Conservation (phyloP, 768 basidiomycete species). For the Exidia glandulosa region DNA sequence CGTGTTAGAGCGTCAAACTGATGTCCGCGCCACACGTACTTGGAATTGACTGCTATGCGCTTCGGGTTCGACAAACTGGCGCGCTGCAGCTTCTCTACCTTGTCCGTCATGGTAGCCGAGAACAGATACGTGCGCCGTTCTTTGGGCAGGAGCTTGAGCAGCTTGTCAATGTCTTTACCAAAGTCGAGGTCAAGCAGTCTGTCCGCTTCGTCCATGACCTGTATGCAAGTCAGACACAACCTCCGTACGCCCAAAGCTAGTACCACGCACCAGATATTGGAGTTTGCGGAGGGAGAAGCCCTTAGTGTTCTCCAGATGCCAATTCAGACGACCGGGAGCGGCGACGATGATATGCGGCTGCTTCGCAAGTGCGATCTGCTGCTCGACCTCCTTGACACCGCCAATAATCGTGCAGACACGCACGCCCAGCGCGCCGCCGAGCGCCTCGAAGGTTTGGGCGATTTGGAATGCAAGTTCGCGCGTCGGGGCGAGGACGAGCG, state of each 20-base stretch:
- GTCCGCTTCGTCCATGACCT: conserved; percentile 98
- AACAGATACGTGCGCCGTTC: conserved; percentile 91
- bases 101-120: conserved; percentile 92
- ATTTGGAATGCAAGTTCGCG: conserved; percentile 97
- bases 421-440: conserved; percentile 89
- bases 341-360: conserved; percentile 91
- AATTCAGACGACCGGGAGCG: conserved; percentile 85
- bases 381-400: conserved; percentile 84
- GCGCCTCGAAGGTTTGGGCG: conserved; percentile 86
- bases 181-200: conserved; percentile 90
- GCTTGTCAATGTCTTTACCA: conserved; percentile 90
- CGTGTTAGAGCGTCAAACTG: neutral
- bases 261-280: conserved; percentile 68
- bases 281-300: conserved; percentile 81
- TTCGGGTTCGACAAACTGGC: conserved; percentile 92
- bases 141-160: conserved; percentile 93
- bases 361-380: conserved; percentile 87
- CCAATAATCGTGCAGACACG: conserved; percentile 89
- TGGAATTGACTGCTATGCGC: conserved; percentile 83
- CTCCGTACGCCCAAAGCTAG: neutral
- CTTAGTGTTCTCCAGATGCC: conserved; percentile 95
- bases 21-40: conserved; percentile 38
- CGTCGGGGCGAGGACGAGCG: conserved; percentile 92
- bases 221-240: conserved; percentile 19
- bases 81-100: conserved; percentile 47